Percentiles rank a stretch among this genome's conserved stretches.
Evolutionary conservation across 169 alveolate genomes (phyloP).

Genomic region (Cryptosporidium xiaoi): DNA sequence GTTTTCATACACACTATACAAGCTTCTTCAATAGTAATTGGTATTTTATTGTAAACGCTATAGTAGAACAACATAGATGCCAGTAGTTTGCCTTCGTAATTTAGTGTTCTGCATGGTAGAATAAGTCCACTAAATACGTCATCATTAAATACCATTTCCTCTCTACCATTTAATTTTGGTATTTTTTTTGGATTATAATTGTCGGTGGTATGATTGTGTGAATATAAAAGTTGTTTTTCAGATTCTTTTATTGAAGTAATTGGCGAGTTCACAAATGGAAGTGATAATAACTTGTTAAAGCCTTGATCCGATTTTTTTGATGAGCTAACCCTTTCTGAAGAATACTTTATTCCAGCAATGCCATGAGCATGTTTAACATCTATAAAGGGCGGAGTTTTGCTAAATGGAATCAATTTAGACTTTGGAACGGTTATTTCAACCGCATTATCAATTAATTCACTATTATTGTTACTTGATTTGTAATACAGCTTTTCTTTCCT

Average conservation of each 20-base stretch:
- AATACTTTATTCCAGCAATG: constrained; percentile 26
- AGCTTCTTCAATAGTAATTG: constrained; percentile 33
- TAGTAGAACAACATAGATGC: constrained; percentile 44
- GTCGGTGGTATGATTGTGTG: not conserved
- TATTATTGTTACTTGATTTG: not conserved
- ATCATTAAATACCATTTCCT: constrained; percentile 49
- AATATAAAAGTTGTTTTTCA: constrained; percentile 18
- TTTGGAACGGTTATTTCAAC: not conserved
- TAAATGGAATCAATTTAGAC: constrained; percentile 35
- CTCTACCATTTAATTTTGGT: constrained; percentile 41
- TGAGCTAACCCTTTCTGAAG: constrained; percentile 37
- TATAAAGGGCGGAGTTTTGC: constrained; percentile 33
- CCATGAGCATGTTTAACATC: constrained; percentile 23
- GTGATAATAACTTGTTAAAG: not conserved
- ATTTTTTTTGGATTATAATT: not conserved
- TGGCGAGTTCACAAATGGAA: constrained; percentile 57
- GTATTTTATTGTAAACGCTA: constrained; percentile 1
- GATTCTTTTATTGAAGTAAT: constrained; percentile 27
- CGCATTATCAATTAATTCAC: not conserved
- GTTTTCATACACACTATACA: constrained; percentile 59
- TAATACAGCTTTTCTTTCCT: constrained; percentile 12
- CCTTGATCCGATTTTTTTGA: constrained; percentile 12
- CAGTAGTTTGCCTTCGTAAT: constrained; percentile 51
- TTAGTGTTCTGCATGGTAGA: constrained; percentile 56
- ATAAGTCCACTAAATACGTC: constrained; percentile 61